Evolutionary conservation across 2,329 filamentous ascomycete genomes (phyloP).

Genomic region (Trichoderma atrobrunneum): DNA sequence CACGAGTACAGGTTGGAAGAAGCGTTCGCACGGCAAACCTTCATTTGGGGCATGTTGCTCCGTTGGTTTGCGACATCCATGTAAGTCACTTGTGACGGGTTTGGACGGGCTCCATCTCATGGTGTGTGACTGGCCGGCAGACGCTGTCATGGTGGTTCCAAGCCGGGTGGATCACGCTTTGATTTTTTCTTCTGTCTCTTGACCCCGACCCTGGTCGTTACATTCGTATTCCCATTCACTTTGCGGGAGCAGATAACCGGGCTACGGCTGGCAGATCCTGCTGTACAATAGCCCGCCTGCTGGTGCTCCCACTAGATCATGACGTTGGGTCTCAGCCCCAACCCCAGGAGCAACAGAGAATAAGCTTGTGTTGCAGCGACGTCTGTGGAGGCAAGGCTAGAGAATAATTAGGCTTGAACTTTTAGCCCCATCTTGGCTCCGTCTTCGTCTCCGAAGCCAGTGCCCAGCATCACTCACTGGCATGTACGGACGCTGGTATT

Average conservation of each 20-base stretch:
- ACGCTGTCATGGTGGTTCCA: conserved; percentile 2
- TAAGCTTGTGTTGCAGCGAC: not conserved
- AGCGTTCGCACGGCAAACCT: not conserved
- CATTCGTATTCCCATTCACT: not conserved
- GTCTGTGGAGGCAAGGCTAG: not conserved
- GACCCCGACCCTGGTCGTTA: not conserved
- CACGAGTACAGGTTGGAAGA: not conserved
- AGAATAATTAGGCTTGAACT: not conserved
- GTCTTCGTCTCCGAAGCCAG: not conserved
- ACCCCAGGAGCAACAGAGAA: not conserved
- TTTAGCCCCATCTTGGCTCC: not conserved
- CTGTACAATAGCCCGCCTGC: not conserved
- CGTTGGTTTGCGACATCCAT: conserved; percentile 4
- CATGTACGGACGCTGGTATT: not conserved
- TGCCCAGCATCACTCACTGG: not conserved
- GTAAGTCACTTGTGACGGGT: not conserved
- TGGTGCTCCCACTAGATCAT: not conserved
- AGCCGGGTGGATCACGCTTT: conserved; percentile 1
- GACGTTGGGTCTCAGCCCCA: not conserved
- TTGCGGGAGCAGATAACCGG: not conserved
- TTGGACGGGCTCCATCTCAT: not conserved
- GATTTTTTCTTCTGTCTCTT: not conserved
- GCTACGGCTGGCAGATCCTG: not conserved
- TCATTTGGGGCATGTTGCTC: not conserved
- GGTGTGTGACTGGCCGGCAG: not conserved